A percentile compares a stretch with the other conserved stretches of the same genome.
Evolutionary conservation across 2,329 filamentous ascomycete genomes (phyloP).

Genomic region (Xylariales sp.): DNA sequence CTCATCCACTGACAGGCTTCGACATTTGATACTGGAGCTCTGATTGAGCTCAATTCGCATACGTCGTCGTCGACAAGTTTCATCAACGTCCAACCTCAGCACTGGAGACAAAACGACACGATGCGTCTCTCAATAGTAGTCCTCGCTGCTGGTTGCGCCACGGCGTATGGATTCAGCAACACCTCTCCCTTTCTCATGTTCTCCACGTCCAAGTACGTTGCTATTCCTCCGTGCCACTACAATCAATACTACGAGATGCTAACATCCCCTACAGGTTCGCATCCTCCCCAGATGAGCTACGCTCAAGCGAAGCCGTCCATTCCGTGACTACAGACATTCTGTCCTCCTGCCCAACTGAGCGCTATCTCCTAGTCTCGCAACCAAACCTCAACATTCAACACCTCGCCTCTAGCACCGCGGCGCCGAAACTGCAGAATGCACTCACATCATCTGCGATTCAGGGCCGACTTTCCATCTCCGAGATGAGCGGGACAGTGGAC

Average conservation of each 20-base stretch:
- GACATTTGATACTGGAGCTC: too few relatives aligned
- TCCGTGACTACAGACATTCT: slow-evolving; percentile 48
- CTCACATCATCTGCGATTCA: slow-evolving; percentile 30
- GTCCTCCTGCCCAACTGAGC: slow-evolving; percentile 63
- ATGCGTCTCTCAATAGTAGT: slow-evolving; percentile 54
- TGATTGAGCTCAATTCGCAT: too few relatives aligned
- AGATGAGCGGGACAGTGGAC: slow-evolving; percentile 50
- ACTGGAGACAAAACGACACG: not conserved
- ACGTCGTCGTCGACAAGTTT: not conserved
- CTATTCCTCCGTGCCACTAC: slow-evolving; percentile 10
- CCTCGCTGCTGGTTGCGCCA: slow-evolving; percentile 50
- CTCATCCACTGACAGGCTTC: too few relatives aligned
- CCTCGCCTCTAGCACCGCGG: slow-evolving; percentile 45
- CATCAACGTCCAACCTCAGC: not conserved
- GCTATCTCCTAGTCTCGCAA: slow-evolving; percentile 75
- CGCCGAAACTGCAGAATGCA: slow-evolving; percentile 46
- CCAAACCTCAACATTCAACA: slow-evolving; percentile 68
- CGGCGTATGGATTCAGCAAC: slow-evolving; percentile 71
- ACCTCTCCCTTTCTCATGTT: slow-evolving; percentile 87
- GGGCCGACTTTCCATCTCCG: slow-evolving; percentile 45
- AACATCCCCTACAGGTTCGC: slow-evolving; percentile 3
- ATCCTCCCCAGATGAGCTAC: slow-evolving; percentile 31
- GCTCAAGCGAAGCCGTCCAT: slow-evolving; percentile 42
- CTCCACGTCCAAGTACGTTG: slow-evolving; percentile 72
- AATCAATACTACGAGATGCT: slow-evolving; percentile 10